Evolutionary conservation across 495 filamentous ascomycete genomes (phyloP), one percentile per base, ranked within the genome.

Genomic region (Penicillium waksmanii): DNA sequence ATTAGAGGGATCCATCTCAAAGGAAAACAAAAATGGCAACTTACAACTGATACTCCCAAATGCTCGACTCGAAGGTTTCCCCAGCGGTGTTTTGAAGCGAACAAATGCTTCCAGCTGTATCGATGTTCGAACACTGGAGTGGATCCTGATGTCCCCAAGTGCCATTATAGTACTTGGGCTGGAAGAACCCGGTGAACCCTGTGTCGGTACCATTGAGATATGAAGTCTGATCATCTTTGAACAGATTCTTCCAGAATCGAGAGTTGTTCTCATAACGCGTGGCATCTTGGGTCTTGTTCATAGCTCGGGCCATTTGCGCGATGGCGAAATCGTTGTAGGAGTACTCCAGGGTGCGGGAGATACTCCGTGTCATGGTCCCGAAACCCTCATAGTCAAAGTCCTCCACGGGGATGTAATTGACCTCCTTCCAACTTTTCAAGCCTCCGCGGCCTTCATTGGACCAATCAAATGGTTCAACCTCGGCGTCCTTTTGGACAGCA

Each of bases 401-500:
- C 43, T 83, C 81, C 1, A 86, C 84, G 0, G 89, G 88, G 58
- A 92, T 89, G 62, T 84, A 91, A 47, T 87, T 80, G 47, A 80
- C 77, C 33, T 79, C 60, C 13, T 86, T 78, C 89, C 89, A 93
- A 65, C 89, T 89, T 0, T 81, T 77, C 31, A 93, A 76, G 1
- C 87, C 89, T 15, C 89, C 87, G n/a, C 89, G 80, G 2, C 89
- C 89, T 69, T 93, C 85, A 66, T 87, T 87, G 18, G 85, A 78
- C 75, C 89, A 89, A 70, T 90, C 89, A 10, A 73, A 77, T 0
- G 89, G 89, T 4, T 81, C 77, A 5, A 81, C 79, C 66, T 92
- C 89, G 9, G 88, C 89, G 54, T 92, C 82, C 36, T 81, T 86
- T 23, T 86, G 73, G 66, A 92, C 88, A 48, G 89, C 88, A 17